These are phyloP conservation scores for Polysphondylium violaceum DNA, from an alignment of 78 protist genomes.

Conservation along the genomic window DNA sequence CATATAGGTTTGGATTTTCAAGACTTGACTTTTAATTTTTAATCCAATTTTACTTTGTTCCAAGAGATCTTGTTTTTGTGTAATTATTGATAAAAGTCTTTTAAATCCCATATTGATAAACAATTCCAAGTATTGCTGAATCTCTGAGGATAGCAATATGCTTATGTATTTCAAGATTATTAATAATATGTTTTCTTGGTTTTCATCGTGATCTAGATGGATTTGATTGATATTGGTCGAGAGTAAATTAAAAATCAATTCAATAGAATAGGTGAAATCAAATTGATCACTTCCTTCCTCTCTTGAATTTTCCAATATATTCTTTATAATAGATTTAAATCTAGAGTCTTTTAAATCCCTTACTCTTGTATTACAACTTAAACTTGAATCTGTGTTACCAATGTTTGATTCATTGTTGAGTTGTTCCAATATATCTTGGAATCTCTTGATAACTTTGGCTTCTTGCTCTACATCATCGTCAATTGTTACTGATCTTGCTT, in stretches of 20 bases:
- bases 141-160: background rate
- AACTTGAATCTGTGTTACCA: no score
- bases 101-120: no score
- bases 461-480: no score
- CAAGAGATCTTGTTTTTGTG: background rate
- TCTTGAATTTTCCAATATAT: background rate
- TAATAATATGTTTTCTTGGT: background rate
- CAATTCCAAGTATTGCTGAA: no score
- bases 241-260: background rate
- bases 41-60: background rate
- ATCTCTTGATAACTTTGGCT: no score
- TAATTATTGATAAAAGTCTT: background rate
- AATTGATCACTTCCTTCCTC: background rate
- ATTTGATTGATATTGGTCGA: background rate
- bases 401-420: no score
- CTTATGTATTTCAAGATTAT: background rate
- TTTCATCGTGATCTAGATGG: no score
- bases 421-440: no score
- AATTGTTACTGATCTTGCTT: no score
- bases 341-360: no score
- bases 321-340: no score
- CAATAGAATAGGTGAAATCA: conserved; percentile 6
- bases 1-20: background rate
- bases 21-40: background rate
- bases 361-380: no score